A percentile compares a stretch with the other conserved stretches of the same genome.
Conservation (phyloP, 2,329 filamentous ascomycete species). For the Hypoxylon sp. region DNA sequence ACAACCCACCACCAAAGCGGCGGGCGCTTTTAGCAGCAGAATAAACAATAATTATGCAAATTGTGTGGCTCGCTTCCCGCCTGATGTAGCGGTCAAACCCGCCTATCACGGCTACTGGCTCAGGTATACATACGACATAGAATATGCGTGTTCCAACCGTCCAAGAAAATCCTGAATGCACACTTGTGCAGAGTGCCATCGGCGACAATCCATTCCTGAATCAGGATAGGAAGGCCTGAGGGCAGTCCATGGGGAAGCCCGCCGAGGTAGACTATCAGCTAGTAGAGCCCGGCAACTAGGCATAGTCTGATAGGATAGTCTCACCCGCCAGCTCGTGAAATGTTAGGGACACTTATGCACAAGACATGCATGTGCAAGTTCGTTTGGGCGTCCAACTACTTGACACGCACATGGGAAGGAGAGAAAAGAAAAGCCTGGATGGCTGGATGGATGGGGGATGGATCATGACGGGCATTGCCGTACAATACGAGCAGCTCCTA, state of each 20-base stretch:
- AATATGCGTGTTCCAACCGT: slow-evolving; percentile 36
- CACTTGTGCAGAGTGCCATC: slow-evolving; percentile 35
- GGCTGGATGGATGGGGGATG: not conserved
- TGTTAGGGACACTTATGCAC: slow-evolving; percentile 26
- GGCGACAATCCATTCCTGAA: slow-evolving; percentile 33
- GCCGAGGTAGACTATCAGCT: slow-evolving; percentile 26
- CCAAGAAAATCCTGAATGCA: slow-evolving; percentile 32
- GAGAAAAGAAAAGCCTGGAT: slow-evolving; percentile 1
- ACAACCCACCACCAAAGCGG: slow-evolving; percentile 32
- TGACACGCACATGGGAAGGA: slow-evolving; percentile 11
- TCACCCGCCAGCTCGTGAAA: slow-evolving; percentile 16
- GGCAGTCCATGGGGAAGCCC: slow-evolving; percentile 22
- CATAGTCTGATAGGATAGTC: no score
- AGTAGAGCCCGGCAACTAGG: slow-evolving; percentile 11
- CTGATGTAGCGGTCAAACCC: slow-evolving; percentile 40
- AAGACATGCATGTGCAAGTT: slow-evolving; percentile 11
- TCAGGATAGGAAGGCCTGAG: slow-evolving; percentile 4
- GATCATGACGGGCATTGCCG: slow-evolving; percentile 19
- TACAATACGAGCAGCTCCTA: not conserved
- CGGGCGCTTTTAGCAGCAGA: slow-evolving; percentile 34
- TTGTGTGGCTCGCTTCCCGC: slow-evolving; percentile 42
- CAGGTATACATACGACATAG: slow-evolving; percentile 38
- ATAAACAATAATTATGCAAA: slow-evolving; percentile 40
- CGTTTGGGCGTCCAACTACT: not conserved
- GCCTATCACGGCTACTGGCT: slow-evolving; percentile 41